A percentile compares a stretch with the other conserved stretches of the same genome.
Conservation (phyloP, 2,329 filamentous ascomycete genomes). For the Ophiostoma piceae region DNA sequence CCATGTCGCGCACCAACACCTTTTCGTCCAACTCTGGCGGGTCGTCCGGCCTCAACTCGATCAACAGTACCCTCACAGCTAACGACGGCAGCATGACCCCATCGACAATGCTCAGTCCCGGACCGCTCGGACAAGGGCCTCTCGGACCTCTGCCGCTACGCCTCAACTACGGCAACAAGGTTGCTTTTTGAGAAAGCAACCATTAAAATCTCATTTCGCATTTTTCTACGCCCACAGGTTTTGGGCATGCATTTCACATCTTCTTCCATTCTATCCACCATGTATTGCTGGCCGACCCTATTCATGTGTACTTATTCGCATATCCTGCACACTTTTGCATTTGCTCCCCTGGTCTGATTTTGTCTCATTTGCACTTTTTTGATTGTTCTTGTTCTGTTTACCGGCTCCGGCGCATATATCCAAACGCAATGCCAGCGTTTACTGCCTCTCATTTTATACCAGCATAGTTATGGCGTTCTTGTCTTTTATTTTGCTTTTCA, state of each 20-base stretch:
- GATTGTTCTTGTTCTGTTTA: background rate
- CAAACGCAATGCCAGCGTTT: slow-evolving; percentile 4
- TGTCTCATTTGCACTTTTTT: background rate
- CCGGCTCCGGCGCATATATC: background rate
- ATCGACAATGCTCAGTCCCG: slow-evolving; percentile 29
- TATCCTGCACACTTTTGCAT: background rate
- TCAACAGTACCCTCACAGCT: slow-evolving; percentile 30
- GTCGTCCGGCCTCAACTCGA: slow-evolving; percentile 46
- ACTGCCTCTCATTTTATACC: slow-evolving; percentile 11
- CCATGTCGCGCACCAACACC: slow-evolving; percentile 53
- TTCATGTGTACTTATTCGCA: background rate
- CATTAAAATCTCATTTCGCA: too few relatives aligned
- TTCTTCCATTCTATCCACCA: background rate
- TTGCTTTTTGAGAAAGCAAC: slow-evolving; percentile 29
- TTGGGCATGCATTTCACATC: background rate
- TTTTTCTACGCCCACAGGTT: background rate
- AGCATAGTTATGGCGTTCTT: slow-evolving; percentile 13
- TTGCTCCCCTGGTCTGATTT: background rate
- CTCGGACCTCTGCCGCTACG: slow-evolving; percentile 31
- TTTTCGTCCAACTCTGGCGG: slow-evolving; percentile 53
- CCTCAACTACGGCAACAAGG: slow-evolving; percentile 33
- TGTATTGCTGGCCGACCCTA: background rate
- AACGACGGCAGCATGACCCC: slow-evolving; percentile 33
- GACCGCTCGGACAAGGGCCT: slow-evolving; percentile 28
- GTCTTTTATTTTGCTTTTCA: background rate